Conservation (phyloP, 768 basidiomycete genomes). For the Tulasnella sp. region DNA sequence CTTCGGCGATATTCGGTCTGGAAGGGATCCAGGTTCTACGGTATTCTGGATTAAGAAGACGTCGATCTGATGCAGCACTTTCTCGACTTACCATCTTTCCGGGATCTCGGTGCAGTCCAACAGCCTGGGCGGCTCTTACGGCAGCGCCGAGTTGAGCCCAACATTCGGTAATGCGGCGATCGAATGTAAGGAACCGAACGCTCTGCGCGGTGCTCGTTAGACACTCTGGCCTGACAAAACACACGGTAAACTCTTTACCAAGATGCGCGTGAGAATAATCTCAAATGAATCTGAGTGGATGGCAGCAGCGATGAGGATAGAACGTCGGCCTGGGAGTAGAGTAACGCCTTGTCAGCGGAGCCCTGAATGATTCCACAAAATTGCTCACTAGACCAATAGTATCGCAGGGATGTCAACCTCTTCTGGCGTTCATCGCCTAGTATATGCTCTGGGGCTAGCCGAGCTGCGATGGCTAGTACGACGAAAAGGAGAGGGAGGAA, state of each 20-base stretch:
- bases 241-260: conserved; percentile 43
- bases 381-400: conserved; percentile 91
- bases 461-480: conserved; percentile 79
- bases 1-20: conserved; percentile 85
- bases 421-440: conserved; percentile 72
- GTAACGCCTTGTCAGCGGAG: conserved; percentile 26
- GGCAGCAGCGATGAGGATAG: conserved; percentile 84
- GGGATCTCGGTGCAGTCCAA: conserved; percentile 88
- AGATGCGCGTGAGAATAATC: conserved; percentile 83
- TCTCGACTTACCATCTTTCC: conserved; percentile 60
- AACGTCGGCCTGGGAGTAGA: conserved; percentile 61
- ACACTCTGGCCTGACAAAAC: background rate
- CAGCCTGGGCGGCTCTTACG: conserved; percentile 86
- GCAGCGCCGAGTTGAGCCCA: conserved; percentile 95
- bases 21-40: conserved; percentile 64
- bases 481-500: conserved; percentile 92
- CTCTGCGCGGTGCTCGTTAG: conserved; percentile 41
- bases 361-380: conserved; percentile 15
- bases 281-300: conserved; percentile 91
- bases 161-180: conserved; percentile 86
- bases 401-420: conserved; percentile 76
- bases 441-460: conserved; percentile 80
- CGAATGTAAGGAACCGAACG: conserved; percentile 65
- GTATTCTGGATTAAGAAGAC: background rate
- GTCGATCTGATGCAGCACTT: background rate